Conservation (phyloP, 345 rosid genomes). For the Hibiscus mutabilis region DNA sequence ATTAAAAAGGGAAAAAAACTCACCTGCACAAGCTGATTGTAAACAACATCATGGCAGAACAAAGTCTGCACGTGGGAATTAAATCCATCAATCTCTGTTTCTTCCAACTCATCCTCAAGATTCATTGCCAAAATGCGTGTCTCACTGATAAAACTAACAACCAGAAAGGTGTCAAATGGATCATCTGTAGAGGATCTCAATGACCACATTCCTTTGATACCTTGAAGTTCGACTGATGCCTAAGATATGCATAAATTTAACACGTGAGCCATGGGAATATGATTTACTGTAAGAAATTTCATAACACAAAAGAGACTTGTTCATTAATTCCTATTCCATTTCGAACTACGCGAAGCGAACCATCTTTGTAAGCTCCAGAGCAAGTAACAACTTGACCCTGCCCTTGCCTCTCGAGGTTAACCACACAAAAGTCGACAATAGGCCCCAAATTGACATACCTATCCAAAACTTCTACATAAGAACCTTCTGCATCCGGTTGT, state of each 20-base stretch:
- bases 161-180: conserved; percentile 84
- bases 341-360: conserved; percentile 90
- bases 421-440: conserved; percentile 88
- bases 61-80: conserved; percentile 79
- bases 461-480: conserved; percentile 82
- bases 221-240: conserved; percentile 98
- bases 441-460: conserved; percentile 92
- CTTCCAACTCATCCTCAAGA: conserved; percentile 90
- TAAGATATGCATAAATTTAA: conserved; percentile 23
- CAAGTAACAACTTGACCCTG: conserved; percentile 98
- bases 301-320: conserved; percentile 45
- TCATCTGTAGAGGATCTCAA: conserved; percentile 81
- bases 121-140: conserved; percentile 92
- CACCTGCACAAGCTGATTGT: conserved; percentile 91
- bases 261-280: conserved; percentile 3
- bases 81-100: conserved; percentile 95
- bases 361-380: conserved; percentile 96
- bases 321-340: conserved; percentile 98
- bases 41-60: conserved; percentile 86
- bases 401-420: conserved; percentile 98
- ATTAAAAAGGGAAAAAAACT: conserved; percentile 9
- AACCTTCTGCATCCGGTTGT: conserved; percentile 84
- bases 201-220: conserved; percentile 99
- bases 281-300: background rate
- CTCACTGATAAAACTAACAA: conserved; percentile 91